phyloP scores from a whole-genome alignment of 2,329 filamentous ascomycete species.

The Sarocladium oryzae region DNA sequence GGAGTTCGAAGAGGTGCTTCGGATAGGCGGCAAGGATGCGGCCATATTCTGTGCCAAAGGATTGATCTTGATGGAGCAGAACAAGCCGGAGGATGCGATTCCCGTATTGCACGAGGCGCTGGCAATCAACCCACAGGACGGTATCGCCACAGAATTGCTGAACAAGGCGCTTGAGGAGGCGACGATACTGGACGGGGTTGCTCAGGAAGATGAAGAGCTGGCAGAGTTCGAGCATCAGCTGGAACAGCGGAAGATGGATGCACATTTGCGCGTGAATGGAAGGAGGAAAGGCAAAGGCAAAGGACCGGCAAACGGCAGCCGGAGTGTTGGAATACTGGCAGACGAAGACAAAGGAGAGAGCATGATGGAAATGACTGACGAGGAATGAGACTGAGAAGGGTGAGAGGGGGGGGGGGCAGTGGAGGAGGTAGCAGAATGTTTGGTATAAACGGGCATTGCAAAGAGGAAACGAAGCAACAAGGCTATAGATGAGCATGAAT shows the following conservation, averaged over 20 bases:
- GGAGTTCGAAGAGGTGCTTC: constrained; percentile 81
- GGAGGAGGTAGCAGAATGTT: too few relatives aligned
- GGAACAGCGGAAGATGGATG: constrained; percentile 37
- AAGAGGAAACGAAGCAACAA: too few relatives aligned
- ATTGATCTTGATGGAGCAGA: constrained; percentile 73
- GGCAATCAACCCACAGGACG: constrained; percentile 71
- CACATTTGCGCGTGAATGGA: constrained; percentile 30
- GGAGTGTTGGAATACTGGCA: constrained; percentile 25
- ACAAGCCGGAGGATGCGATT: constrained; percentile 69
- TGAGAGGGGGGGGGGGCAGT: too few relatives aligned
- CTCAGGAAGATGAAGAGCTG: constrained; percentile 39
- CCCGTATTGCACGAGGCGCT: constrained; percentile 78
- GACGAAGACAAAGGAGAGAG: constrained; percentile 27
- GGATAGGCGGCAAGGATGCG: constrained; percentile 73
- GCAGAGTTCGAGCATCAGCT: constrained; percentile 48
- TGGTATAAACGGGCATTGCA: too few relatives aligned
- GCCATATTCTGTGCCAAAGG: constrained; percentile 78
- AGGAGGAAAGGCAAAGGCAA: constrained; percentile 18
- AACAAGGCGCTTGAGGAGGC: constrained; percentile 64
- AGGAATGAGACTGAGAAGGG: constrained; percentile 26
- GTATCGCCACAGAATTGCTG: constrained; percentile 72
- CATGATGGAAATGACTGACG: constrained; percentile 52
- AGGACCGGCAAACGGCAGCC: constrained; percentile 30
- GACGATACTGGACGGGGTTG: constrained; percentile 36
- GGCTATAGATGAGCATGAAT: too few relatives aligned